Evolutionary conservation across 1,139 yeast genomes (phyloP).

Genomic region (Blastobotrys malaysiensis): DNA sequence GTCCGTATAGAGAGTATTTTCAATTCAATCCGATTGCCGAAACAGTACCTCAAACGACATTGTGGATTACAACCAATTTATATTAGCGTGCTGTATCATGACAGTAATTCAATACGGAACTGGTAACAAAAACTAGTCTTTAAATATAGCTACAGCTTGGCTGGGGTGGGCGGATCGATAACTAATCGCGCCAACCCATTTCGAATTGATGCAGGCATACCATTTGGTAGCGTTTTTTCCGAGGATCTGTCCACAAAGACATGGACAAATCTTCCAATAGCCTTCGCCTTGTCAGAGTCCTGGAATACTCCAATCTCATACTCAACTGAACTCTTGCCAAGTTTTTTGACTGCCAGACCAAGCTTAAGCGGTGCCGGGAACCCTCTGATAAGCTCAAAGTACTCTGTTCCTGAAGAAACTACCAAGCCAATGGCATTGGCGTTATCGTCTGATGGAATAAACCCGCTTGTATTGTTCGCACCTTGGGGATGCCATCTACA

Average conservation of each 20-base stretch:
- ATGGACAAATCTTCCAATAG: conserved; percentile 28
- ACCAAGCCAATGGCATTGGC: conserved; percentile 26
- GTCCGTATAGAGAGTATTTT: conserved; percentile 3
- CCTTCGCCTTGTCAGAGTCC: conserved; percentile 22
- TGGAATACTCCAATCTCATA: conserved; percentile 32
- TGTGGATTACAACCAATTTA: too few species aligned
- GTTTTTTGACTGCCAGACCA: conserved; percentile 27
- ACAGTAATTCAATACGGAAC: too few species aligned
- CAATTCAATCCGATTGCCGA: background rate
- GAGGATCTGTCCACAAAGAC: conserved; percentile 29
- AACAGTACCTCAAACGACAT: too few species aligned
- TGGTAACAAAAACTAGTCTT: too few species aligned
- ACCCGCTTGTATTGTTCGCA: background rate
- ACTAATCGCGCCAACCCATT: conserved; percentile 17
- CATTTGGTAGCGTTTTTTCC: conserved; percentile 21
- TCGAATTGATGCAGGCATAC: conserved; percentile 22
- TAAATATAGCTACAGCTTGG: conserved; percentile 6
- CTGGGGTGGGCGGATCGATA: conserved; percentile 5
- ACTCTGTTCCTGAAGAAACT: conserved; percentile 29
- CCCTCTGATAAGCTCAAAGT: conserved; percentile 27
- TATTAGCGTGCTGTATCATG: too few species aligned
- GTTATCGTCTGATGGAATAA: background rate
- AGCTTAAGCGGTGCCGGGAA: conserved; percentile 28
- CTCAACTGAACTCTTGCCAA: conserved; percentile 29
- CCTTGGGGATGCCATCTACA: conserved; percentile 21